Evolutionary conservation across 495 filamentous ascomycete genomes (phyloP), one percentile per base, ranked within the genome.

Genomic region (Hypoxylon intermedium): DNA sequence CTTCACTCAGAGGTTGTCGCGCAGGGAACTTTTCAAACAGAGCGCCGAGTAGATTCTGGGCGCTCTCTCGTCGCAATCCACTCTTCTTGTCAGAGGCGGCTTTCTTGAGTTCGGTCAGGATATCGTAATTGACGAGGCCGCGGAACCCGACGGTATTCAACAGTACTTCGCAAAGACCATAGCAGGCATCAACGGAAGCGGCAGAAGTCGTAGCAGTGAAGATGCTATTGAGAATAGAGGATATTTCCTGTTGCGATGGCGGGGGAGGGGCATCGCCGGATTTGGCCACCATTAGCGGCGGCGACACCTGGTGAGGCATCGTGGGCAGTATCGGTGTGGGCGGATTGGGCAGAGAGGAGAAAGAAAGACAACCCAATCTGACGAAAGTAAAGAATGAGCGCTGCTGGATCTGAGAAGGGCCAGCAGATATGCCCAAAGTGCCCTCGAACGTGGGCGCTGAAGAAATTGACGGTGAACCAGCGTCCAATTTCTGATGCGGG

Each of bases 81-180:
- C 87, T 92, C 80, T 98, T 98, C 85, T 97, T 98, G 77, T 98
- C 92, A 54, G 82, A 74, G 7, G 95, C 92, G 43, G 89, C 91
- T 79, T 96, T 97, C 74, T 88, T 89, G 67, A 94, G 77, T 49
- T 83, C 81, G 58, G 82, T 74, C 33, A 91, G 58, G 58, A 97
- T 75, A 67, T 87, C 87, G 78, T 97, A 96, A 40, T 73, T 63
- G 26, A 80, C 75, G 51, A 97, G 83, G 30, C 90, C 92, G 9
- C 85, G 84, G 70, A 84, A 87, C 51, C 91, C 92, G 63, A 91
- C 85, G 18, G 89, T 88, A 69, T 89, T 87, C 50, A 92, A 78
- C 7, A 97, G 77, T 5, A 93, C 72, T 65, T 91, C 88, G 69
- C 90, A 88, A 42, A 98, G 80, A 11, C 85, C 86, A 68, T 97